Conservation (phyloP, 768 basidiomycete genomes). For the Tylopilus plumbeoviolaceoides region DNA sequence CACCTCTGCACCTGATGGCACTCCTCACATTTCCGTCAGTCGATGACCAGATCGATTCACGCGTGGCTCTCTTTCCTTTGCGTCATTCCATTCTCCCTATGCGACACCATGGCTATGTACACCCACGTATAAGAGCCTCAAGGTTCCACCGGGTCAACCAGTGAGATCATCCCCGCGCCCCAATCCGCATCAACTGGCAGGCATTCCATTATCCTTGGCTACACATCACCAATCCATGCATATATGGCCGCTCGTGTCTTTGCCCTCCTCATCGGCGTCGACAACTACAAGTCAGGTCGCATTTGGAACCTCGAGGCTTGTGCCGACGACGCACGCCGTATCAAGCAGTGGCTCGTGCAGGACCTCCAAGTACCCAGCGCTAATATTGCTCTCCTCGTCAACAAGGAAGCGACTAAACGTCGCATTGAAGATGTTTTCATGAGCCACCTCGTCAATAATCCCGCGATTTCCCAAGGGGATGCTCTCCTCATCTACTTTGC, state of each 20-base stretch:
- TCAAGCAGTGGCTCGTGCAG: constrained; percentile 54
- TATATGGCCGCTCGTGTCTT: constrained; percentile 50
- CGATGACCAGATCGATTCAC: constrained; percentile 4
- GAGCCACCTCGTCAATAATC: constrained; percentile 60
- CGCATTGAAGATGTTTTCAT: constrained; percentile 59
- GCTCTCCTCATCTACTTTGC: constrained; percentile 69
- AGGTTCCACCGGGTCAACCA: not conserved
- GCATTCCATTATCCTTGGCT: not conserved
- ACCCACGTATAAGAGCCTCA: constrained; percentile 15
- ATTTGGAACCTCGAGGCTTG: constrained; percentile 68
- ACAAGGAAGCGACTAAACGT: constrained; percentile 57
- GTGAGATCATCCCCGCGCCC: constrained; percentile 7
- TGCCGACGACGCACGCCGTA: constrained; percentile 56
- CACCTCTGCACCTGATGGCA: constrained; percentile 10
- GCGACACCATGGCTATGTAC: constrained; percentile 6
- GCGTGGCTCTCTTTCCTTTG: not conserved
- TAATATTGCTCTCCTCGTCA: constrained; percentile 53
- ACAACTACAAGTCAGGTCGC: constrained; percentile 59
- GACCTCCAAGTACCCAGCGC: constrained; percentile 54
- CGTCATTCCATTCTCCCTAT: not conserved
- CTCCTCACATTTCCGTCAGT: constrained; percentile 19
- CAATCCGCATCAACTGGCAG: constrained; percentile 9
- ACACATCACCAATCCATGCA: constrained; percentile 7
- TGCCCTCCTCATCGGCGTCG: constrained; percentile 65
- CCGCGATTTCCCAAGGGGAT: constrained; percentile 54